Conservation (phyloP, 352 stramenopile species). For the Phytophthora brassicae region DNA sequence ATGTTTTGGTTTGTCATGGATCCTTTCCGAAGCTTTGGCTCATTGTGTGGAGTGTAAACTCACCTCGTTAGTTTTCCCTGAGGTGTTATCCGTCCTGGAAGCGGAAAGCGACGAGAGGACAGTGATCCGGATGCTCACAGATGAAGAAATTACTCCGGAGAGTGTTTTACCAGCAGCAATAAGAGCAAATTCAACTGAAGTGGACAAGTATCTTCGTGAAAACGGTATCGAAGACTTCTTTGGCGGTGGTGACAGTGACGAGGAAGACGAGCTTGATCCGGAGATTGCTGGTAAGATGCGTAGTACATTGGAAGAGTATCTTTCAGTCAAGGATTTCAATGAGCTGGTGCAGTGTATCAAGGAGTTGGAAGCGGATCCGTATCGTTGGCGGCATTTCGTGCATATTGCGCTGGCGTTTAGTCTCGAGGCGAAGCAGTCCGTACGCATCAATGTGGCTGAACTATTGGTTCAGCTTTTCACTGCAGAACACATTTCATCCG, state of each 20-base stretch:
- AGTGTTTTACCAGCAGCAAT: conserved; percentile 49
- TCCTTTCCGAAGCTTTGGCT: conserved; percentile 56
- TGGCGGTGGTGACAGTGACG: conserved; percentile 45
- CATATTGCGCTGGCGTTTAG: conserved; percentile 47
- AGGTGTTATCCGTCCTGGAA: conserved; percentile 76
- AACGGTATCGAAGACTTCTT: conserved; percentile 74
- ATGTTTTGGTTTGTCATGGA: conserved; percentile 86
- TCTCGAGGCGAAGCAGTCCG: conserved; percentile 51
- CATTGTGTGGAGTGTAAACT: conserved; percentile 67
- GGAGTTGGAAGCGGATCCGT: conserved; percentile 45
- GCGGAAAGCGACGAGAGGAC: conserved; percentile 61
- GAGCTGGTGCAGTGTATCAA: conserved; percentile 79
- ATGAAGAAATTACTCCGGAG: conserved; percentile 71
- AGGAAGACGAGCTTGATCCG: conserved; percentile 61
- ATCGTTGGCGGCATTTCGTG: conserved; percentile 73
- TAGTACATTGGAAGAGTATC: conserved; percentile 75
- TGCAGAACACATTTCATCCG: conserved; percentile 40
- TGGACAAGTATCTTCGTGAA: conserved; percentile 63
- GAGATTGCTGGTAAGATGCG: conserved; percentile 67
- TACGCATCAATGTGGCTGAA: conserved; percentile 46
- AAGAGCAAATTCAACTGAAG: conserved; percentile 41
- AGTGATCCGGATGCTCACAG: conserved; percentile 74
- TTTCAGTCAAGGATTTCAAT: conserved; percentile 70
- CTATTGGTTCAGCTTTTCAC: conserved; percentile 49
- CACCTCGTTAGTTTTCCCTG: conserved; percentile 67